Base-by-base conservation (phyloP, 352 stramenopile genomes). In the Phytophthora brassicae region DNA sequence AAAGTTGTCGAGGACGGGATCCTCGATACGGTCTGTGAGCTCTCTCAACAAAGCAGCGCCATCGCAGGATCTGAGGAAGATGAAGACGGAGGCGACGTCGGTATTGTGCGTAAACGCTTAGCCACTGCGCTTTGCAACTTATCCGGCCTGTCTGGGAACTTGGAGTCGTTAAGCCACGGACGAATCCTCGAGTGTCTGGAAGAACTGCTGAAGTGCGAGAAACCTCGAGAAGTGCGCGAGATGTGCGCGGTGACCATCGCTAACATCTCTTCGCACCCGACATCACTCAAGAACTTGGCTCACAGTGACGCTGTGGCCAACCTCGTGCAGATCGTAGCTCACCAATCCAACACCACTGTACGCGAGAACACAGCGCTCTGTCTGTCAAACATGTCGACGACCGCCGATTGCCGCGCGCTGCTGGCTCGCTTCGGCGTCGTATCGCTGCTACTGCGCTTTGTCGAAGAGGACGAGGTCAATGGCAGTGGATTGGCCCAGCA, bases 1-100 rank as follows among this genome's bases (percentile, higher is more conserved):
- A 94, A 94, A 29, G 79, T 92, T 7, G 68, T 90, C 0, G 83
- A 94, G 41, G 85, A 94, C 56, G 83, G 84, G 7, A 84, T 94
- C 23, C 72, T 94, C 7, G 81, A 92, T 58, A 92, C 83, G 12
- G 74, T 92, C 20, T 89, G 74, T 26, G 77, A 90, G 36, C 57
- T 92, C 6, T 77, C 68, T 0, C 83, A 89, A 33, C 66, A 71
- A 41, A 56, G 23, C 13, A 60, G 61, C 16, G 56, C 62, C 3
- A 20, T 33, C 19, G 58, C 46, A 42, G 35, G 50, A 0, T 12
- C 45, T 8, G 64, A 64, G 16, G 47, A 65, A 6, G 24, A 53
- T 6, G 36, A 74, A 56, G 66, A 74, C 16, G 56, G 66, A 39
- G 61, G 50, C 20, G 56, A 64, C 13, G 45, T 64, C 7, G 66